phyloP scores from a whole-genome alignment of 2,329 filamentous ascomycete species.

The Diaporthe sp. region DNA sequence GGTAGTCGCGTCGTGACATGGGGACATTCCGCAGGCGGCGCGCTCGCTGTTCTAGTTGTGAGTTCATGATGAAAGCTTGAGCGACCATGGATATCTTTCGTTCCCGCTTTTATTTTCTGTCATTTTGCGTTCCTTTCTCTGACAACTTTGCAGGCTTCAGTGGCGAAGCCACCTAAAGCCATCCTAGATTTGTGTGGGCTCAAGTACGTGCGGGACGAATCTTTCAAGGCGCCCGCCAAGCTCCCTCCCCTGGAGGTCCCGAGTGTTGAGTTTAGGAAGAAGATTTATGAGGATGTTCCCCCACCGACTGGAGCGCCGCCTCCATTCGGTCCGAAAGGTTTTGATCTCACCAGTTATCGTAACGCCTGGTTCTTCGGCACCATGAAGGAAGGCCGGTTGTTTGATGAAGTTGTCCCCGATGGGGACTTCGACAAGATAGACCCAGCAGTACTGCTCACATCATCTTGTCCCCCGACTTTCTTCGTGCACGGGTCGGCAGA shows the following conservation, averaged over 20 bases:
- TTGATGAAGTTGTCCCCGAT: neutral
- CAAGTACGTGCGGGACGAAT: neutral
- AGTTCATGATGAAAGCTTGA: neutral
- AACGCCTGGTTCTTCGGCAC: neutral
- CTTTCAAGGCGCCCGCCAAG: neutral
- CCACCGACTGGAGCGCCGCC: neutral
- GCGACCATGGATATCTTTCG: neutral
- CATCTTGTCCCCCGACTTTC: neutral
- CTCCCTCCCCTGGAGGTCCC: neutral
- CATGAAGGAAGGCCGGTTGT: neutral
- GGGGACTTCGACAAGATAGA: neutral
- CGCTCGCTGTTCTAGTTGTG: neutral
- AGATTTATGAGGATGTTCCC: neutral
- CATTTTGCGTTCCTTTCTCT: too few relatives aligned
- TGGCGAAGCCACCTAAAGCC: neutral
- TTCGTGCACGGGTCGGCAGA: neutral
- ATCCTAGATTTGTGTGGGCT: neutral
- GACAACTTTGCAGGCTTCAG: neutral
- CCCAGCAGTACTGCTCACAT: neutral
- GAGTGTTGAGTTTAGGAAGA: neutral
- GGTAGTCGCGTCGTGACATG: neutral
- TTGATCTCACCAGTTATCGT: constrained; percentile 3
- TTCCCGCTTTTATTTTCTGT: neutral
- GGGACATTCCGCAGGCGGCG: constrained; percentile 6
- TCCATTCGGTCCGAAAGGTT: neutral